Evolutionary conservation across 768 basidiomycete genomes (phyloP).

Genomic region (Lepiota venenata): DNA sequence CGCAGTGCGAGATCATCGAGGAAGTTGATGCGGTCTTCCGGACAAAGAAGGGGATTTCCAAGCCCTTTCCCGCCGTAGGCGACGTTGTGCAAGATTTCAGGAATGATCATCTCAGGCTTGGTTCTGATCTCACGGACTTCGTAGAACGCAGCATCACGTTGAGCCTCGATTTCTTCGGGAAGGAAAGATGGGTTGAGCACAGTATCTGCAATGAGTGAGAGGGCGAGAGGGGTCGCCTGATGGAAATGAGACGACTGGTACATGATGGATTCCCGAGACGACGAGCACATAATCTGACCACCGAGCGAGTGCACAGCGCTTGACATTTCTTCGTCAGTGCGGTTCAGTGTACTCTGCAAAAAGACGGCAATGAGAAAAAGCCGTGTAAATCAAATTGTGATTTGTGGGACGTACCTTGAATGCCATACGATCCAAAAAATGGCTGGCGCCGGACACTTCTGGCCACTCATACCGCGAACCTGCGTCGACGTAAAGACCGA

Average conservation of each 20-base stretch:
- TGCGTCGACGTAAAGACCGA: conserved; percentile 92
- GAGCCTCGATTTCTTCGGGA: conserved; percentile 75
- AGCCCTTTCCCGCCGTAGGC: conserved; percentile 77
- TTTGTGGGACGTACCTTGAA: conserved; percentile 68
- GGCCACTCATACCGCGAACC: conserved; percentile 86
- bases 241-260: conserved; percentile 97
- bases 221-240: conserved; percentile 71
- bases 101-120: conserved; percentile 92
- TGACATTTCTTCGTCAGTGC: conserved; percentile 77
- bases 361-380: conserved; percentile 1
- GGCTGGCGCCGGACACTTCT: conserved; percentile 74
- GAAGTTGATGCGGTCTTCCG: conserved; percentile 71
- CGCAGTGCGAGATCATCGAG: conserved; percentile 64
- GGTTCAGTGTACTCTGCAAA: conserved; percentile 68
- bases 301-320: conserved; percentile 79
- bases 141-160: conserved; percentile 85
- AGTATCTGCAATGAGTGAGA: conserved; percentile 91
- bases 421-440: conserved; percentile 93
- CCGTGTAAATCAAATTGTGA: conserved; percentile 8
- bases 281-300: conserved; percentile 88
- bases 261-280: conserved; percentile 92
- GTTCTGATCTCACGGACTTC: conserved; percentile 84
- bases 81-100: conserved; percentile 84
- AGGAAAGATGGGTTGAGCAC: conserved; percentile 75
- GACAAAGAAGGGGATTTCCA: conserved; percentile 90